Evolutionary conservation across 306 rosid species (phyloP), one percentile per base, ranked within the genome.

Genomic region (Trichosanthes cucumerina): DNA sequence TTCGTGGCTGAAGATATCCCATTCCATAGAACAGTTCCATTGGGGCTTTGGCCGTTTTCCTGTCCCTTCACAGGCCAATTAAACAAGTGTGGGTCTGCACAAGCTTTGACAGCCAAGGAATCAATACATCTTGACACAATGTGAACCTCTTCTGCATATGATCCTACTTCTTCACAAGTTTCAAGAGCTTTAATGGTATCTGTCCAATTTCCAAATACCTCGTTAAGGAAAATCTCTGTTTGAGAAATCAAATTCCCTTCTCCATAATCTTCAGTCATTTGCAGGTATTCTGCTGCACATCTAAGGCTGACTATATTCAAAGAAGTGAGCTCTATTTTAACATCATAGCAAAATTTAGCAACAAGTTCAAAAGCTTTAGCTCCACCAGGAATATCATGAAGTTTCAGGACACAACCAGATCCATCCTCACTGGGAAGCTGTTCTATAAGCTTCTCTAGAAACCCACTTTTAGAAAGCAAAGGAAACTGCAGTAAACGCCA

Each of bases 401-500:
- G 96, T 66, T 90, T 87, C 80, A 93, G 49, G 33, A 77, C 52
- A 78, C 83, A 84, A 23, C 28, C 69, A 24, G 91, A 68, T 78
- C 80, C 93, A 54, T 87, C 98, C 77, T 88, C 91, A 0, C 10
- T 56, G 58, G 87, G 75, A 15, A 54, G 47, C 82, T 85, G 90
- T 36, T 87, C 93, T 33, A 90, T 82, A 52, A 88, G 89, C 85
- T 82, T 87, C 81, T 93, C 92, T 19, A 93, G 78, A 28, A 87
- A 85, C 77, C 97, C 93, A 83, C 98, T 91, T 88, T 90, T 93
- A 23, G 97, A 93, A 38, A 93, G 92, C 87, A 93, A 85, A 28
- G 96, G 98, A 75, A 93, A 93, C 98, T 93, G 85, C 84, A 85
- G 62, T 69, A 84, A 62, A 65, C 63, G 28, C 72, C 58, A 47